Base-by-base conservation (phyloP, 495 filamentous ascomycete species). In the Neurospora tetrasperma region DNA sequence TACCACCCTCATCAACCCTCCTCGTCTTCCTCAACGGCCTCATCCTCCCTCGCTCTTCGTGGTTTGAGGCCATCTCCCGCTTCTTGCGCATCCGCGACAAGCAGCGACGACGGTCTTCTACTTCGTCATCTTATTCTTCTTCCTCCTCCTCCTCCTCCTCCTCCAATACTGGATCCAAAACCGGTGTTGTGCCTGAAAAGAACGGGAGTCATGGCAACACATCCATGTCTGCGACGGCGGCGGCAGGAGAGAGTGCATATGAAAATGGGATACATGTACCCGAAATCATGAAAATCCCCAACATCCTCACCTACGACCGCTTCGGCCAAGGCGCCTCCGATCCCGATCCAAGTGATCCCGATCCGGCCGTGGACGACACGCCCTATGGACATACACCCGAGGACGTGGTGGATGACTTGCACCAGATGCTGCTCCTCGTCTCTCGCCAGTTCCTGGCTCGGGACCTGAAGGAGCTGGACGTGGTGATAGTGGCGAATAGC, bases 21-120 rank as follows among this genome's bases (percentile, higher is more conserved):
- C 72, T 90, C 66, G 85, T 92, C 71, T 91, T 89, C 75, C 79
- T 91, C 62, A 92, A 91, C 75, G 89, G 89, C 16, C 83, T 91
- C 70, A 80, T 85, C 42, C 81, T 86, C 8, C 86, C 87, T 12
- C 82, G 87, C 72, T 73, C 80, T 0, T 78, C 79, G 40, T 91
- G 89, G 89, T 44, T 75, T 6, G 80, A 82, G 1, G 75, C 84
- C 12, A 85, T 90, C 66, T 40, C 77, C 4, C 73, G 79, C n/a
- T 76, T 90, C 16, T 75, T 84, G 70, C 71, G 74, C 59, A 71
- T 80, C 23, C 76, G 77, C 42, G 73, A 54, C 6, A 38, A 68
- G 10, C 54, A 69, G 4, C 54, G 54, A 27, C 20, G 48, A 62
- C 54, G 54, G 31, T 27, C n/a, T 16, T 27, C 54, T 4, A 31